phyloP scores from a whole-genome alignment of 1,284 basidiomycete genomes.

The Crucibulum parvulum region DNA sequence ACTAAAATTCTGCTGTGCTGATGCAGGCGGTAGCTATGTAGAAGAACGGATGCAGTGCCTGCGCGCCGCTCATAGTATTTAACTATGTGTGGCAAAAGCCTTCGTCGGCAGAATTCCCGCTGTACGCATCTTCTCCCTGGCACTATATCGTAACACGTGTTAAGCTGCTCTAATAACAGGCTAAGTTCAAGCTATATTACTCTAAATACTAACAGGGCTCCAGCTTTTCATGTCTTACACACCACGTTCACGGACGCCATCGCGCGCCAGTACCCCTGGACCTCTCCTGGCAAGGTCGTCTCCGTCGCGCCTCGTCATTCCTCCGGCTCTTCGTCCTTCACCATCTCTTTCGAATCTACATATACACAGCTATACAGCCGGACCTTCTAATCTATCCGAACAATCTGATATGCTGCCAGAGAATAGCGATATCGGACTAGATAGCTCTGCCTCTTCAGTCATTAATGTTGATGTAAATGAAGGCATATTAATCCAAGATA shows the following conservation, averaged over 20 bases:
- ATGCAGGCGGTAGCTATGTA: too few species aligned
- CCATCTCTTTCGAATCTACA: conserved; percentile 53
- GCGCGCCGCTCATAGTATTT: too few species aligned
- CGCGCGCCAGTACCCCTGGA: conserved; percentile 40
- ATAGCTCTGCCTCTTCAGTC: conserved; percentile 73
- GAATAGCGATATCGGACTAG: conserved; percentile 41
- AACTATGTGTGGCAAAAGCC: too few species aligned
- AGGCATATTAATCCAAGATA: conserved; percentile 71
- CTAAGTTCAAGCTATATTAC: too few species aligned
- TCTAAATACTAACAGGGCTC: not conserved
- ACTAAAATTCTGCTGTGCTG: too few species aligned
- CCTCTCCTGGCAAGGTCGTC: conserved; percentile 29
- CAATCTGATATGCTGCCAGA: conserved; percentile 29
- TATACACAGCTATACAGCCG: conserved; percentile 38
- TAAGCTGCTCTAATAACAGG: too few species aligned
- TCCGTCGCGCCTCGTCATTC: conserved; percentile 50
- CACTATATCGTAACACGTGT: too few species aligned
- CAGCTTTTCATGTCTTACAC: conserved; percentile 25
- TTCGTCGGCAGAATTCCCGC: too few species aligned
- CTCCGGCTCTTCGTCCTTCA: conserved; percentile 48
- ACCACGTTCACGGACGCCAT: conserved; percentile 39
- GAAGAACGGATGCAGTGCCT: too few species aligned
- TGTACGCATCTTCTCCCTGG: too few species aligned
- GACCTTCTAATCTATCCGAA: conserved; percentile 7
- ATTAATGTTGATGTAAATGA: conserved; percentile 67